A percentile compares a stretch with the other conserved stretches of the same genome.
Conservation (phyloP, 1,139 yeast genomes). For the Geotrichum phurueaensis region DNA sequence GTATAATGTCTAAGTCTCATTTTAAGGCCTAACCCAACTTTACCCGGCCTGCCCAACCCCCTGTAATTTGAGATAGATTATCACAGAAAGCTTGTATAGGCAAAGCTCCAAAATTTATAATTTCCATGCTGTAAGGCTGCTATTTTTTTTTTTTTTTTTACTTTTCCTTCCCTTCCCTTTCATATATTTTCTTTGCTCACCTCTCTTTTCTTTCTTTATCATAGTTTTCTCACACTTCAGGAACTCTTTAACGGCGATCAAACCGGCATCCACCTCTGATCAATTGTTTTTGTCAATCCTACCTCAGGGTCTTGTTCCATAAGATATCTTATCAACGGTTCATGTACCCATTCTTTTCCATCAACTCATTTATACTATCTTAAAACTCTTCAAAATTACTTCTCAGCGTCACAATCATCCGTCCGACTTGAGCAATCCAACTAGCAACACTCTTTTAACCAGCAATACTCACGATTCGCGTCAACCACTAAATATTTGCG, state of each 20-base stretch:
- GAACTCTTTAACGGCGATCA: neutral
- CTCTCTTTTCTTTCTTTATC: neutral
- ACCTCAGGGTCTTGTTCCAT: neutral
- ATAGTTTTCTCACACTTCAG: neutral
- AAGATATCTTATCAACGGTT: neutral
- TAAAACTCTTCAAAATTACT: slow-evolving; percentile 1
- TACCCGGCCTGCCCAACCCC: neutral
- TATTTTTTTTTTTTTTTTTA: neutral
- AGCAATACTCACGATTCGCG: neutral
- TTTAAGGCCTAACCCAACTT: neutral
- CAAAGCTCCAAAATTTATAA: neutral
- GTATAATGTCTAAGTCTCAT: neutral
- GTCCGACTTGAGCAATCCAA: slow-evolving; percentile 15
- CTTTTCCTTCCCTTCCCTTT: neutral
- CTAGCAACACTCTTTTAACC: slow-evolving; percentile 21
- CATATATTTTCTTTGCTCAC: neutral
- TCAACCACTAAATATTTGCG: neutral
- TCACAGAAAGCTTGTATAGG: neutral
- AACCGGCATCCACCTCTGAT: neutral
- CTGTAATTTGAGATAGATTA: neutral
- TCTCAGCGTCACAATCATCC: neutral
- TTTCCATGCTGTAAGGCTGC: neutral
- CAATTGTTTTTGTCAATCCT: neutral
- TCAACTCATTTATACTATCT: too few relatives aligned
- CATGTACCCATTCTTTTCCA: neutral